Evolutionary conservation across 2,329 filamentous ascomycete species (phyloP).

Genomic region (Aspergillus eucalypticola): DNA sequence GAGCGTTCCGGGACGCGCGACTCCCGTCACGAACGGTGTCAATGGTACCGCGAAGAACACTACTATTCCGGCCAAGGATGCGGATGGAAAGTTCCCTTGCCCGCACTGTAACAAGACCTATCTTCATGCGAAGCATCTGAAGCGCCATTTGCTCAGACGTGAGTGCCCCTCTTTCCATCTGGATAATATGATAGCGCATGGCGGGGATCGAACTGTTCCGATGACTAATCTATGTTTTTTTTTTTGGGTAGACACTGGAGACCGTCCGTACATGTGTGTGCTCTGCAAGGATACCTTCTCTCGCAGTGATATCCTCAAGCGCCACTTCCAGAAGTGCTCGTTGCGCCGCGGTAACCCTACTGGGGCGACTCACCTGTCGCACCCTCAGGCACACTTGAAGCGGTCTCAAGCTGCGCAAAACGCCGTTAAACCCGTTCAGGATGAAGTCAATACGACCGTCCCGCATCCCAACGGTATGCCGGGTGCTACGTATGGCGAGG

Average conservation of each 20-base stretch:
- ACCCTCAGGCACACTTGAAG: slow-evolving; percentile 86
- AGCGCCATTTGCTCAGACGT: slow-evolving; percentile 94
- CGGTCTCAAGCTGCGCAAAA: slow-evolving; percentile 57
- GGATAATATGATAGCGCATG: neutral
- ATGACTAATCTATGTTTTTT: slow-evolving; percentile 27
- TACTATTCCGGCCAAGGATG: slow-evolving; percentile 88
- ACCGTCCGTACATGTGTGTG: slow-evolving; percentile 97
- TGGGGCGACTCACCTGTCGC: slow-evolving; percentile 88
- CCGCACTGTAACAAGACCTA: slow-evolving; percentile 98
- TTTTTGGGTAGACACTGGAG: slow-evolving; percentile 76
- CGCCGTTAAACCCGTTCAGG: slow-evolving; percentile 44
- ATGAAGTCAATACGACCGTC: slow-evolving; percentile 48
- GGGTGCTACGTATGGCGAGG: slow-evolving; percentile 46
- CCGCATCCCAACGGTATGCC: slow-evolving; percentile 46
- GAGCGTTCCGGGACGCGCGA: slow-evolving; percentile 81
- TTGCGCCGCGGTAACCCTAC: slow-evolving; percentile 94
- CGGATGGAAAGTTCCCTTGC: slow-evolving; percentile 96
- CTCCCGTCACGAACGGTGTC: slow-evolving; percentile 65
- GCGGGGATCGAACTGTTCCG: slow-evolving; percentile 1
- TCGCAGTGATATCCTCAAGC: slow-evolving; percentile 95
- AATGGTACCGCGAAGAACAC: slow-evolving; percentile 72
- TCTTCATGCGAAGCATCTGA: slow-evolving; percentile 93
- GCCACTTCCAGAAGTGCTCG: slow-evolving; percentile 99
- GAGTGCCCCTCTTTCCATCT: slow-evolving; percentile 52
- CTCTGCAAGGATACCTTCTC: slow-evolving; percentile 98